Base-by-base conservation (phyloP, 495 filamentous ascomycete genomes). In the Penicillium arizonense region DNA sequence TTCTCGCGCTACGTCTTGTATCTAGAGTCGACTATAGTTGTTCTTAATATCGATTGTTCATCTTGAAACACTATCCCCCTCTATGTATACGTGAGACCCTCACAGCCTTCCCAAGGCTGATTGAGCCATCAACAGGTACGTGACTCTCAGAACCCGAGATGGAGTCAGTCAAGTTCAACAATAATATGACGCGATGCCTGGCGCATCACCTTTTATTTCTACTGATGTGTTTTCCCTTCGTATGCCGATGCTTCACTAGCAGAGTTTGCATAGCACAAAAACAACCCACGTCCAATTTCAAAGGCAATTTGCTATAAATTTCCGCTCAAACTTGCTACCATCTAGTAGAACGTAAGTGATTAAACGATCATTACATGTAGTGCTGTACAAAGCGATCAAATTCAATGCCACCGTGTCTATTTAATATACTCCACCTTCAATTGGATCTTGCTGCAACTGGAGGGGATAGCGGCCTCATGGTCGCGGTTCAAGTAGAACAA, bases 401-500 rank as follows among this genome's bases (percentile, higher is more conserved):
- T 28, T 23, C 24, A 26, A 12, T 23, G 39, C 35, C 24, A 52
- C 47, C 41, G 30, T 44, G 32, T 58, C 41, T 39, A 53, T 45
- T 58, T 44, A 54, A 54, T 43, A 33, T 64, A 63, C 18, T 67
- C 59, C 21, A 61, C 37, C 51, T 63, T 52, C 24, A 81, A 57
- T 26, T 71, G 42, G 16, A 78, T 74, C 59, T 65, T 57, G 44
- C 70, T 73, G 60, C 79, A 82, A 57, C 69, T 74, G 26, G 58
- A 64, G 18, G 77, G 77, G 12, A 77, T 60, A 0, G 53, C 34
- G 18, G 64, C 18, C 9, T 63, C 14, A 30, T 65, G 66, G 47
- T 57, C 65, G 12, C 45, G 43, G 45, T 73, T 53, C 20, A 74
- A 57, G 59, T 69, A 80, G 67, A 82, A 82, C 9, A 82, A 67